phyloP scores from a whole-genome alignment of 768 basidiomycete genomes.

The Leccinum incarnatum region DNA sequence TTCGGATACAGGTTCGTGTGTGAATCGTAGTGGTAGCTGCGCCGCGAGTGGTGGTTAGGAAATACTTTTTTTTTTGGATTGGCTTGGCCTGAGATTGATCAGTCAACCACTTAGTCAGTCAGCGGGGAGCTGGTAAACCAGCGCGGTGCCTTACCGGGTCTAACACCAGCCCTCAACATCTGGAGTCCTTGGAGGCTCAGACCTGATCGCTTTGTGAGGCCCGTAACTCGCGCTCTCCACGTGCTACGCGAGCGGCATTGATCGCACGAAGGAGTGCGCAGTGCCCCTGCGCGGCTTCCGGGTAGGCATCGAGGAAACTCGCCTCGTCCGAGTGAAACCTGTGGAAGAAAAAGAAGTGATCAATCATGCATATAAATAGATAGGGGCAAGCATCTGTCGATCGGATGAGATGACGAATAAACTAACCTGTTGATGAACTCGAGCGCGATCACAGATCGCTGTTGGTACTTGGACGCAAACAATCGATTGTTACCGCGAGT shows the following conservation, averaged over 20 bases:
- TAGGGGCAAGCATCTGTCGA: no score
- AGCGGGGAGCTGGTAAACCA: no score
- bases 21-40: no score
- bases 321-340: not conserved
- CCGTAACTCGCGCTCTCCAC: not conserved
- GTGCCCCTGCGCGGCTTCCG: not conserved
- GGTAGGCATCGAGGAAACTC: not conserved
- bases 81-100: no score
- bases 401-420: not conserved
- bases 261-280: not conserved
- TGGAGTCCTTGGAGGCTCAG: no score
- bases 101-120: no score
- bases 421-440: not conserved
- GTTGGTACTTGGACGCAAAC: not conserved
- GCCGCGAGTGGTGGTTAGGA: no score
- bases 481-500: not conserved
- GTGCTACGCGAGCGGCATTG: not conserved
- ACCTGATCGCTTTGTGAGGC: not conserved
- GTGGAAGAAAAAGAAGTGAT: not conserved
- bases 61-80: no score
- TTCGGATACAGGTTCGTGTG: no score
- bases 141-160: no score
- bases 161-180: no score
- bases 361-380: no score
- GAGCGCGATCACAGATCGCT: not conserved